Percentiles rank a stretch among this genome's conserved stretches.
Evolutionary conservation across 257 asterid genomes (phyloP).

Genomic region (Penstemon davidsonii): DNA sequence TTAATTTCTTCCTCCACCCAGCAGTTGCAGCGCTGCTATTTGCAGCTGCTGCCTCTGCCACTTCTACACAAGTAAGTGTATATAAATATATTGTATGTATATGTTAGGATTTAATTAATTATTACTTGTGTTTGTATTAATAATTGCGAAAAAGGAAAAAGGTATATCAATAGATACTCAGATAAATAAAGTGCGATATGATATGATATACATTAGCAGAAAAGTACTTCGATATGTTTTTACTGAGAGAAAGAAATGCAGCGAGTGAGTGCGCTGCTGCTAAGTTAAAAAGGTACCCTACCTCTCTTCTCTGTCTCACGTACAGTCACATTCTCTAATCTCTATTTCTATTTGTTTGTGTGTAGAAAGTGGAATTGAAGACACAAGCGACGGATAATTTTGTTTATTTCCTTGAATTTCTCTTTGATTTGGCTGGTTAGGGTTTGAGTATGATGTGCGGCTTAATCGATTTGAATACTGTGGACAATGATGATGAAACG

Average conservation of each 20-base stretch:
- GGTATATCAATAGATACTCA: conserved; percentile 24
- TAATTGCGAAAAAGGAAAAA: conserved; percentile 13
- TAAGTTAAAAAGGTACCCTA: conserved; percentile 28
- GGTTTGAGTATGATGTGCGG: conserved; percentile 53
- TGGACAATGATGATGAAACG: conserved; percentile 56
- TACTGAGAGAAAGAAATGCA: conserved; percentile 50
- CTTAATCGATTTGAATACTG: conserved; percentile 75
- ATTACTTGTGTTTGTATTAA: background rate
- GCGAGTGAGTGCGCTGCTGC: conserved; percentile 19
- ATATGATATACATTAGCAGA: conserved; percentile 28
- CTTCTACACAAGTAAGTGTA: conserved; percentile 45
- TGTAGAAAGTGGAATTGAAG: too few relatives aligned
- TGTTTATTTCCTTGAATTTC: conserved; percentile 14
- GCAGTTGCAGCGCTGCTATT: conserved; percentile 71
- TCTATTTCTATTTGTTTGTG: conserved; percentile 16
- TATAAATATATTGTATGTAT: conserved; percentile 25
- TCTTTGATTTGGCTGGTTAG: conserved; percentile 6
- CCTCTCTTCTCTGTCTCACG: conserved; percentile 22
- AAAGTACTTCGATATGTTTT: conserved; percentile 31
- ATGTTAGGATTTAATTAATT: background rate
- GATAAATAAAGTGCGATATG: conserved; percentile 46
- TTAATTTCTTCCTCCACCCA: conserved; percentile 39
- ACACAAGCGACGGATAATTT: conserved; percentile 4
- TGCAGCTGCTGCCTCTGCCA: conserved; percentile 62
- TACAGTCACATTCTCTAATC: conserved; percentile 11